Conservation (phyloP, 768 basidiomycete genomes). For the Phaeotremella skinneri region DNA sequence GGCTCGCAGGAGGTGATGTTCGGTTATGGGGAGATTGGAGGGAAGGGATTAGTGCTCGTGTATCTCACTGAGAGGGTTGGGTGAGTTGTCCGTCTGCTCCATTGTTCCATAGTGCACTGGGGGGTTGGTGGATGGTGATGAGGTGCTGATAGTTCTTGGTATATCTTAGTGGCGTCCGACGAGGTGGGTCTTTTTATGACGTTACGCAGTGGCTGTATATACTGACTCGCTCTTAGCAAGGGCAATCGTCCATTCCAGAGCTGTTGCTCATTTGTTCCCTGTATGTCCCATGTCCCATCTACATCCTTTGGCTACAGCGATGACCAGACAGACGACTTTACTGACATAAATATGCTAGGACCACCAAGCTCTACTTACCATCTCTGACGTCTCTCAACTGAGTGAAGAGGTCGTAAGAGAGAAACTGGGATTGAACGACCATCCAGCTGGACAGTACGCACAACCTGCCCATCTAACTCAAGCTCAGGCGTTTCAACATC, state of each 20-base stretch:
- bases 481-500: neutral
- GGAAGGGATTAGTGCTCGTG: conserved; percentile 36
- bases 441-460: neutral
- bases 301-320: neutral
- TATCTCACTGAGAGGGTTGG: conserved; percentile 35
- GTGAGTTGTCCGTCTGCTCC: conserved; percentile 21
- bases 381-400: conserved; percentile 35
- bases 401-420: conserved; percentile 34
- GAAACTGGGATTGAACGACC: conserved; percentile 26
- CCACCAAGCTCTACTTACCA: conserved; percentile 40
- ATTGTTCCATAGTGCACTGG: neutral
- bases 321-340: neutral
- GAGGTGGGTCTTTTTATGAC: conserved; percentile 26
- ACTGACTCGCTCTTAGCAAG: conserved; percentile 25
- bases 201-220: neutral
- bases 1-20: conserved; percentile 29
- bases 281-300: conserved; percentile 20
- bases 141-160: neutral
- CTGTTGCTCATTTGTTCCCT: conserved; percentile 38
- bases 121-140: neutral
- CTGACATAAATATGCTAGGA: conserved; percentile 29
- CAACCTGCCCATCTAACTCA: neutral
- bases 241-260: conserved; percentile 45
- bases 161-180: conserved; percentile 28
- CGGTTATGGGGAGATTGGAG: conserved; percentile 36